Base-by-base conservation (phyloP, 768 basidiomycete genomes). In the Mycena chlorophos region DNA sequence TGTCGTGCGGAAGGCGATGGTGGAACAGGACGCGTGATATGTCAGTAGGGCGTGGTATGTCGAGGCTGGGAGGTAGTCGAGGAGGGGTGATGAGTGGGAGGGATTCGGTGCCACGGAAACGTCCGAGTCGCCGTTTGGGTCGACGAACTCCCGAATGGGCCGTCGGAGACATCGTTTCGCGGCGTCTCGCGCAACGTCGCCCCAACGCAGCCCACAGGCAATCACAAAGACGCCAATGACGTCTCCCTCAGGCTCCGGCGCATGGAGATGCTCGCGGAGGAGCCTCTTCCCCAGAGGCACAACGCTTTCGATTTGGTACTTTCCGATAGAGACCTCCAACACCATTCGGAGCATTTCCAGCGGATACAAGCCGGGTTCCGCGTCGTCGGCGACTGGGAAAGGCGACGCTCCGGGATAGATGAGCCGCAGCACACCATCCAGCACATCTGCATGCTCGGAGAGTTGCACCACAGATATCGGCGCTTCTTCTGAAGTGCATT, bases 31-130 rank as follows among this genome's bases (percentile, higher is more conserved):
- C 6, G 45, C 45, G 22, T 46, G 45, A 25, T 46, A 46, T 22
- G 45, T 27, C 12, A 46, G 45, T 13, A 46, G 45, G 22, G 45
- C 45, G 45, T 46, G 45, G 26, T 46, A 46, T 5, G 45, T 46
- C 14, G 45, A 46, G 12, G 45, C 22, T 20, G 45, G 45, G 45
- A 46, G 45, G 45, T 46, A 25, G 6, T 6, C 22, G 45, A 46
- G 45, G 5, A 25, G 45, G 5, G 45, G 45, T 5, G 45, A 46
- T 20, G 23, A 5, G 45, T 10, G 12, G 8, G 40, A 10, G 40
- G 16, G 20, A 8, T 10, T 43, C 16, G 40, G 22, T 20, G 22
- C 20, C n/a, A 25, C 45, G 45, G 23, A 5, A 14, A 12, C 12
- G 5, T 27, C 45, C 12, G 40, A 6, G 20, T 20, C 19, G 39